Evolutionary conservation across 352 stramenopile species (phyloP).

Genomic region (Pythium rishiriense): DNA sequence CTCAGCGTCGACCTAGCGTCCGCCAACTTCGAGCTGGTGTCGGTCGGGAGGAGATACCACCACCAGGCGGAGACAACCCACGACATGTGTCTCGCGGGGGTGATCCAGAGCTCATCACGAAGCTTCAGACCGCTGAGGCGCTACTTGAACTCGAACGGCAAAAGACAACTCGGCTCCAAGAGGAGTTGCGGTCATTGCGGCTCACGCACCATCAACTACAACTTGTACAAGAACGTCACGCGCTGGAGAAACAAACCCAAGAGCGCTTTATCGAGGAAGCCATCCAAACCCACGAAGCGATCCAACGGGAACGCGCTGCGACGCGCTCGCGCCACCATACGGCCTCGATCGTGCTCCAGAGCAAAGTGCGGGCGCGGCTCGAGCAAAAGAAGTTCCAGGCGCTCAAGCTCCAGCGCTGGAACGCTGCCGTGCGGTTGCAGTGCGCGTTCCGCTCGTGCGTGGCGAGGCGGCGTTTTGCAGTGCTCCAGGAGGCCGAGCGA

Average conservation of each 20-base stretch:
- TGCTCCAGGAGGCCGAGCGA: conserved; percentile 25
- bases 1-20: conserved; percentile 7
- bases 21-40: conserved; percentile 1
- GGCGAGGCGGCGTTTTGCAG: conserved; percentile 21
- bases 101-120: neutral
- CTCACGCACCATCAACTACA: conserved; percentile 16
- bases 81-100: neutral
- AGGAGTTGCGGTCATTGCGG: conserved; percentile 20
- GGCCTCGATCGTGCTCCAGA: conserved; percentile 66
- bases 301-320: conserved; percentile 39
- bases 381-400: conserved; percentile 69
- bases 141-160: conserved; percentile 24
- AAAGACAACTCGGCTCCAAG: conserved; percentile 14
- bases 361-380: conserved; percentile 46
- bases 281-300: conserved; percentile 39
- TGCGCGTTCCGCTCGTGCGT: conserved; percentile 32
- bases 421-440: conserved; percentile 44
- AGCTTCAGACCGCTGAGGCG: conserved; percentile 10
- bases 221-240: conserved; percentile 41
- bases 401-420: conserved; percentile 41
- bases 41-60: neutral
- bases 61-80: neutral
- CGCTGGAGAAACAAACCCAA: conserved; percentile 43
- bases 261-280: conserved; percentile 42
- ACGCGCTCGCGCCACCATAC: conserved; percentile 36